Conservation (phyloP, 164 flowering plant species). For the Aristolochia fimbriata region DNA sequence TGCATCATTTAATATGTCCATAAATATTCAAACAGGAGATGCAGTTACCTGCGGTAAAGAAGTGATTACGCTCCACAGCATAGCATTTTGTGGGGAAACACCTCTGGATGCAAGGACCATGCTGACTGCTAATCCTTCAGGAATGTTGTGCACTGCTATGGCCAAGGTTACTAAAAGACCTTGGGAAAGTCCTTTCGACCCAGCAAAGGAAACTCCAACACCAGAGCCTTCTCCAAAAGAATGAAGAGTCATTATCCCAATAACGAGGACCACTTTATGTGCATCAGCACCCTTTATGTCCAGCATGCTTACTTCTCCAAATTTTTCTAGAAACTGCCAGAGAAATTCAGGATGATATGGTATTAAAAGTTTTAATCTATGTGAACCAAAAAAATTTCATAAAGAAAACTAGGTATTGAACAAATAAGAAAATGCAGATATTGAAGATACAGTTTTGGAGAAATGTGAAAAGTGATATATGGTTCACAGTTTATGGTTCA, state of each 20-base stretch:
- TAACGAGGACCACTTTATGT: conserved; percentile 78
- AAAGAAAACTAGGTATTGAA: no score
- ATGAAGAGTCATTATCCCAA: conserved; percentile 99
- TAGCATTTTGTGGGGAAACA: conserved; percentile 97
- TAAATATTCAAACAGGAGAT: neutral
- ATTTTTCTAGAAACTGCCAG: conserved; percentile 78
- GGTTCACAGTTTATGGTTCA: no score
- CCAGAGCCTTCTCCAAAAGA: conserved; percentile 99
- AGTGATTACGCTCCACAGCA: conserved; percentile 97
- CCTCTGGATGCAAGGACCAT: conserved; percentile 96
- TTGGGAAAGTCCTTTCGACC: conserved; percentile 94
- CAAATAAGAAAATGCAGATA: no score
- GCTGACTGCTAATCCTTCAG: conserved; percentile 98
- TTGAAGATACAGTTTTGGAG: no score
- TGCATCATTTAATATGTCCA: neutral
- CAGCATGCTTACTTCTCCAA: conserved; percentile 96
- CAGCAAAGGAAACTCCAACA: conserved; percentile 99
- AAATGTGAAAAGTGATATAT: no score
- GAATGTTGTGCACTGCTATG: conserved; percentile 97
- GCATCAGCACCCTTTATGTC: conserved; percentile 99
- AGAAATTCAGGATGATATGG: conserved; percentile 1
- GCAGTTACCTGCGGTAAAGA: conserved; percentile 85
- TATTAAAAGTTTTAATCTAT: no score
- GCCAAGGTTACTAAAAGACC: conserved; percentile 92
- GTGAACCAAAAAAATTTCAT: no score